Percentiles rank a stretch among this genome's conserved stretches.
These are phyloP conservation scores for Multifurca ochricompacta DNA, from an alignment of 768 basidiomycete species.

Conservation along the genomic window DNA sequence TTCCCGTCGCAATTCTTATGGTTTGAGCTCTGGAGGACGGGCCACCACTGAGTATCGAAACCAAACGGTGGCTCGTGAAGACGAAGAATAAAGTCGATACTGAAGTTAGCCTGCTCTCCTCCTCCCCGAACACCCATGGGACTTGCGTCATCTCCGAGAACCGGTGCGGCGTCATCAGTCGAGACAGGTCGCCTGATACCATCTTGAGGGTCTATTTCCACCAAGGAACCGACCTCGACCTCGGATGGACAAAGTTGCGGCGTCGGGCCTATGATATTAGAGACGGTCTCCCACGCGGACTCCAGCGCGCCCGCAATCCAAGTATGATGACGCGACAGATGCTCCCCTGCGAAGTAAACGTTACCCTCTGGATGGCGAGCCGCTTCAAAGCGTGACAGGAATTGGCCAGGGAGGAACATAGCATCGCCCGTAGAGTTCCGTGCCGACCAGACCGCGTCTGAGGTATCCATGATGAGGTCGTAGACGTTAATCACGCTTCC, in stretches of 20 bases:
- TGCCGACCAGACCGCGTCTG: conserved; percentile 24
- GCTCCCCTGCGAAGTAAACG: conserved; percentile 26
- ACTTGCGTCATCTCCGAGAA: not conserved
- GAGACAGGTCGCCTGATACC: not conserved
- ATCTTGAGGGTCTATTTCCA: not conserved
- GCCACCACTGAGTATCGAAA: not conserved
- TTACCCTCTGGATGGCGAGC: conserved; percentile 22
- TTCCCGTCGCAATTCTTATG: too few species aligned
- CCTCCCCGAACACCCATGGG: not conserved
- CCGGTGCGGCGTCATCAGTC: not conserved
- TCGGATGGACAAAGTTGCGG: not conserved
- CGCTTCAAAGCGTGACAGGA: conserved; percentile 21
- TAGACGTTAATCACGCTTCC: conserved; percentile 19
- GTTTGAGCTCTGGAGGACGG: not conserved
- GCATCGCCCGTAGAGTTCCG: conserved; percentile 25
- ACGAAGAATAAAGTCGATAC: not conserved
- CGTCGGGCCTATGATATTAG: conserved; percentile 3
- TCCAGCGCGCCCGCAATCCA: conserved; percentile 27
- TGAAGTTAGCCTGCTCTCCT: not conserved
- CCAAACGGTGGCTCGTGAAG: not conserved
- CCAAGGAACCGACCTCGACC: not conserved
- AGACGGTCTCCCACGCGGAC: conserved; percentile 15
- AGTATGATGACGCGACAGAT: conserved; percentile 26
- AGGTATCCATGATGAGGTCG: conserved; percentile 21
- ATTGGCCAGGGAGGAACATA: conserved; percentile 28